Base-by-base conservation (phyloP, 1,284 basidiomycete species). In the Farysia itapuensis region DNA sequence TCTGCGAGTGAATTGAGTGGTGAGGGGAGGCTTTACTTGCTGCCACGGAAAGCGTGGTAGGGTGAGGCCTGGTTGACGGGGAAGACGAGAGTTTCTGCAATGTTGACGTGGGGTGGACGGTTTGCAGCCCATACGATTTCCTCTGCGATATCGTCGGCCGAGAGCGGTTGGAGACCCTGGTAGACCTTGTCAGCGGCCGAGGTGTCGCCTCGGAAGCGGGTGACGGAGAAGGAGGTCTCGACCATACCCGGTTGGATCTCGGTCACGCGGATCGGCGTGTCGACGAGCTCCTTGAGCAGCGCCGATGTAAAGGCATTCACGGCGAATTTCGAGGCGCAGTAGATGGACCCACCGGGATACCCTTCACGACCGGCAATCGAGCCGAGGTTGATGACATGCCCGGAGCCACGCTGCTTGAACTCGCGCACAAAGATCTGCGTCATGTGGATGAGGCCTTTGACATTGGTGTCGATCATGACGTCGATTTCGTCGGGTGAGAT, bases 71-170 rank as follows among this genome's bases (percentile, higher is more conserved):
- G 71, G 39, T 72, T 69, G 5, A 66, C 65, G 5, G 71, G 71
- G 47, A 74, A 59, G 15, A 74, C 49, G 22, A 70, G 41, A 26
- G 42, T 54, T 42, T 61, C 51, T 21, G 75, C 74, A 24, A 75
- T 47, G 32, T 77, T 74, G 35, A 77, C 75, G 40, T 77, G 74
- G 11, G 67, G 29, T 22, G 73, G 71, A 31, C 92, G 85, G 12
- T 86, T 82, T 15, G 93, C 91, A 15, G 86, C 85, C 91, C 91
- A 99, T 11, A 96, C 91, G 70, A 99, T 94, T 78, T 98, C 91
- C 78, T 98, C 93, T 1, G 94, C 94, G 29, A 75, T 71, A 40
- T 77, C 75, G 3, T 77, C 61, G 25, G 42, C 51, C 9, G 51
- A 68, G 32, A 76, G 44, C 12, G 74, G 69, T 36, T 70, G 56